A percentile compares a stretch with the other conserved stretches of the same genome.
These are phyloP conservation scores for Rossbeevera mucosa DNA, from an alignment of 768 basidiomycete genomes.

Conservation along the genomic window DNA sequence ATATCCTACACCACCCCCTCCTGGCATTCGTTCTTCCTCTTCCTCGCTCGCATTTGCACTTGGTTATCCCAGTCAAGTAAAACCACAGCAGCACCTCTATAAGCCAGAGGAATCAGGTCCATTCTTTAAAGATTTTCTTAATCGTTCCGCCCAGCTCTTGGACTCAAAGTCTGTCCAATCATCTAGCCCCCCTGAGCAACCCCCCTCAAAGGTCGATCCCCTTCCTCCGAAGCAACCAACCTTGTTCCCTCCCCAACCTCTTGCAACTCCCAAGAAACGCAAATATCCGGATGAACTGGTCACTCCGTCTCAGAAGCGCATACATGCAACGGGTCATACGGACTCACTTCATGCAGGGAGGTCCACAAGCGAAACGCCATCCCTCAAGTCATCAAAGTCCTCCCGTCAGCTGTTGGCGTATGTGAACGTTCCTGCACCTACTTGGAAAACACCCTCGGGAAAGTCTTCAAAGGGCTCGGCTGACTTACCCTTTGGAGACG, in stretches of 20 bases:
- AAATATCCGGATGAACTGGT: conserved; percentile 56
- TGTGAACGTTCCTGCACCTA: conserved; percentile 30
- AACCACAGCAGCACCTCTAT: conserved; percentile 32
- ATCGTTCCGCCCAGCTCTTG: conserved; percentile 43
- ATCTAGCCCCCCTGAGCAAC: conserved; percentile 13
- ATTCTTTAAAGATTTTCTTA: conserved; percentile 66
- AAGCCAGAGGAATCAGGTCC: conserved; percentile 53
- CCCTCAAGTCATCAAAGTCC: conserved; percentile 26
- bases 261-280: conserved; percentile 64
- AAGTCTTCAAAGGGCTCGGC: conserved; percentile 26
- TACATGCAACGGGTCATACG: conserved; percentile 25
- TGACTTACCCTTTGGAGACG: conserved; percentile 50
- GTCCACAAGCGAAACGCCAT: conserved; percentile 21
- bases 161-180: conserved; percentile 23
- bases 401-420: conserved; percentile 32
- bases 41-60: conserved; percentile 76
- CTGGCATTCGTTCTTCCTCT: conserved; percentile 57
- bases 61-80: conserved; percentile 38
- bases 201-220: conserved; percentile 14
- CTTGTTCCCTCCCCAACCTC: conserved; percentile 9
- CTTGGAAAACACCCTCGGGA: conserved; percentile 27
- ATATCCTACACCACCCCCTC: conserved; percentile 70
- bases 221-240: conserved; percentile 13
- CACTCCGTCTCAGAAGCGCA: conserved; percentile 63
- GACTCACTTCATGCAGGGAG: conserved; percentile 9